Conservation (phyloP, 2,329 filamentous ascomycete species). For the Exophiala mesophila region DNA sequence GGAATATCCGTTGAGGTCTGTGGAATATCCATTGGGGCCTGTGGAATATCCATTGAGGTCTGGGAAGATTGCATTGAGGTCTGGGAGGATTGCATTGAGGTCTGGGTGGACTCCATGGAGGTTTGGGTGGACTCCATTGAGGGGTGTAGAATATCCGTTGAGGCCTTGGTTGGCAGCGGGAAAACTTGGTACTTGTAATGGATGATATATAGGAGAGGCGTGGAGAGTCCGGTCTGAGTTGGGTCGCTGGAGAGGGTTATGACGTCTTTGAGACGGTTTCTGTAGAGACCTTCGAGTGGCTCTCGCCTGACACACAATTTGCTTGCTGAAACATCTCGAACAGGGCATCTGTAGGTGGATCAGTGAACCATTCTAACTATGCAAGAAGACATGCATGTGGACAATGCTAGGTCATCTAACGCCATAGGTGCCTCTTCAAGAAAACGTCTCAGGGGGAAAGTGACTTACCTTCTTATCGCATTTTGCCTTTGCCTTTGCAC, state of each 20-base stretch:
- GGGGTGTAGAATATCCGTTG: background rate
- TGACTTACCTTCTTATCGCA: constrained; percentile 30
- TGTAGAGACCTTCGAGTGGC: constrained; percentile 27
- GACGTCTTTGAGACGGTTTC: constrained; percentile 22
- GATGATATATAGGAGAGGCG: constrained; percentile 24
- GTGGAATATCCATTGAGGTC: no score
- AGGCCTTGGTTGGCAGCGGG: constrained; percentile 14
- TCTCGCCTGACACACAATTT: constrained; percentile 26
- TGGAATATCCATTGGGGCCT: no score
- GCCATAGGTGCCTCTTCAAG: no score
- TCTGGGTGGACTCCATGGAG: no score
- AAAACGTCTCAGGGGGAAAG: background rate
- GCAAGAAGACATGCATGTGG: no score
- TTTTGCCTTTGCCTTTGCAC: constrained; percentile 29
- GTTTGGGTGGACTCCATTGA: no score
- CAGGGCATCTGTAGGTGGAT: constrained; percentile 30
- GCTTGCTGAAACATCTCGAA: constrained; percentile 28
- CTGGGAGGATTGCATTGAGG: no score
- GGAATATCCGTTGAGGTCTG: no score
- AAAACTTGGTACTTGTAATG: constrained; percentile 24
- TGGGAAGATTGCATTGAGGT: no score
- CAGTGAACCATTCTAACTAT: no score
- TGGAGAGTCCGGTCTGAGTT: constrained; percentile 24
- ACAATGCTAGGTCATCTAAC: background rate
- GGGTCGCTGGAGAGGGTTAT: constrained; percentile 20